Evolutionary conservation across 345 rosid species (phyloP).

Genomic region (Brassica rapa): DNA sequence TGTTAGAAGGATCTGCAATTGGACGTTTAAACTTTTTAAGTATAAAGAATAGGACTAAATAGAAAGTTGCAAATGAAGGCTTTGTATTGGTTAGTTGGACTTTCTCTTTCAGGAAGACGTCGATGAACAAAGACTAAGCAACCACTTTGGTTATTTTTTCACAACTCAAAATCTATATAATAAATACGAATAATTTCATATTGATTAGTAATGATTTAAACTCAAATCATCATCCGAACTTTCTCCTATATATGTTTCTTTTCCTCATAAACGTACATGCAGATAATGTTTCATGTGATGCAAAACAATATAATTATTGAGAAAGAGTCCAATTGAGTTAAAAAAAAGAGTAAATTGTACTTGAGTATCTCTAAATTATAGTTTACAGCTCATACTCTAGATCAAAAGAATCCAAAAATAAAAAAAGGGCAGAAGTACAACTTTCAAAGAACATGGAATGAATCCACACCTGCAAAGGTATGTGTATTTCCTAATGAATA

Average conservation of each 20-base stretch:
- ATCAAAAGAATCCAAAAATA: too few species aligned
- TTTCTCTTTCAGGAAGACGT: conserved; percentile 29
- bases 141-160: conserved; percentile 30
- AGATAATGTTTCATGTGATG: not conserved
- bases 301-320: not conserved
- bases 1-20: not conserved
- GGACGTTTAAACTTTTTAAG: not conserved
- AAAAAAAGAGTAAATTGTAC: too few species aligned
- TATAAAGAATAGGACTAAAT: not conserved
- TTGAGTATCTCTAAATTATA: too few species aligned
- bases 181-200: not conserved
- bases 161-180: not conserved
- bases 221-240: not conserved
- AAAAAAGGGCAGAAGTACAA: not conserved
- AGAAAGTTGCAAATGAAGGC: not conserved
- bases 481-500: not conserved
- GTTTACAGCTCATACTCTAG: too few species aligned
- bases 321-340: not conserved
- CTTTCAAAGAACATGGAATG: not conserved
- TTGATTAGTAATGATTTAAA: not conserved
- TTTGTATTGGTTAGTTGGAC: conserved; percentile 19
- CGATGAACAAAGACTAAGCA: conserved; percentile 31
- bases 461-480: not conserved
- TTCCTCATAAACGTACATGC: not conserved
- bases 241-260: not conserved